Conservation (phyloP, 2,329 filamentous ascomycete species). For the Colletotrichum lini region DNA sequence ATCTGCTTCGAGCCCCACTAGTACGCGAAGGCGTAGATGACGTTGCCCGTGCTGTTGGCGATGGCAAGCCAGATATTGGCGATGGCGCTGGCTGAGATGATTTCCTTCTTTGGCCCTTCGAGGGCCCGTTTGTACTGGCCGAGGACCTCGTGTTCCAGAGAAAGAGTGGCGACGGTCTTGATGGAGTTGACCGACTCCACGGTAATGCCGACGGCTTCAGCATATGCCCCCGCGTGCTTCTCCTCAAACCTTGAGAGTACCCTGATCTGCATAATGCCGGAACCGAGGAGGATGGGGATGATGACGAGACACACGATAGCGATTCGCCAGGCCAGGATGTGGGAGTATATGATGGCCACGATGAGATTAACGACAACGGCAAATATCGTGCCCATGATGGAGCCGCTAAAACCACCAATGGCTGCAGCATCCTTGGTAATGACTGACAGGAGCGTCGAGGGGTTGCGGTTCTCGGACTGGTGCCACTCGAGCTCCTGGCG, state of each 20-base stretch:
- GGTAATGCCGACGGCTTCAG: slow-evolving; percentile 74
- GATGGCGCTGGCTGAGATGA: slow-evolving; percentile 61
- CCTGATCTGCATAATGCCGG: slow-evolving; percentile 78
- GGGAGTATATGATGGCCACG: slow-evolving; percentile 76
- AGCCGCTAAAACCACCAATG: slow-evolving; percentile 78
- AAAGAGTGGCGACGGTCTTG: slow-evolving; percentile 72
- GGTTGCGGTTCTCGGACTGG: slow-evolving; percentile 73
- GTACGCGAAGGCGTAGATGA: slow-evolving; percentile 82
- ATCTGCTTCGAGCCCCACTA: slow-evolving; percentile 86
- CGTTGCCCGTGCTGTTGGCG: slow-evolving; percentile 72
- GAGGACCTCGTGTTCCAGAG: slow-evolving; percentile 66
- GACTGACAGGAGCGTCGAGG: slow-evolving; percentile 73
- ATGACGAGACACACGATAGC: slow-evolving; percentile 79
- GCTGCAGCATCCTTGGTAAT: slow-evolving; percentile 79
- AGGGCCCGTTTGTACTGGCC: slow-evolving; percentile 67
- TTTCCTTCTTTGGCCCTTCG: slow-evolving; percentile 67
- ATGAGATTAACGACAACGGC: slow-evolving; percentile 78
- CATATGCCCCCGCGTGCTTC: slow-evolving; percentile 75
- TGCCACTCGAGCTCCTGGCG: slow-evolving; percentile 81
- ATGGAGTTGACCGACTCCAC: slow-evolving; percentile 78
- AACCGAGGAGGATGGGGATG: slow-evolving; percentile 77
- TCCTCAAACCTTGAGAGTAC: slow-evolving; percentile 74
- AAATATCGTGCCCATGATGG: slow-evolving; percentile 78
- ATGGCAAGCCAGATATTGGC: slow-evolving; percentile 74
- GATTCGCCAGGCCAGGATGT: slow-evolving; percentile 83